Conservation (phyloP, 768 basidiomycete species). For the Lactarius vividus region DNA sequence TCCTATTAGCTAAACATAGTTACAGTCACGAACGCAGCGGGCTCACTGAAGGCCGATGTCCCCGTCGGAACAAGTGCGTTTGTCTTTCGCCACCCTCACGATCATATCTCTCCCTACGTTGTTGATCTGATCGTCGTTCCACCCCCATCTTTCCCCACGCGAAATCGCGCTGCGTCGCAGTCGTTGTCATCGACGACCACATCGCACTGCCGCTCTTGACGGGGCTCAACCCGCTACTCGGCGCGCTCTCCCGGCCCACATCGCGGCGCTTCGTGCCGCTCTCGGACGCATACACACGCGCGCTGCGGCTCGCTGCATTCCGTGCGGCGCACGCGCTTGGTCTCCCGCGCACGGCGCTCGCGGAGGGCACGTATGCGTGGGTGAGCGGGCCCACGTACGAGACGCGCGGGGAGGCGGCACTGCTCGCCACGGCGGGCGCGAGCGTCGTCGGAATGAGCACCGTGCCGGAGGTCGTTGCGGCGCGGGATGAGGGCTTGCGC, state of each 20-base stretch:
- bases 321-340: conserved; percentile 63
- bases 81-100: conserved; percentile 1
- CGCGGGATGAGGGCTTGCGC: conserved; percentile 69
- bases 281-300: conserved; percentile 76
- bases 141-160: not conserved
- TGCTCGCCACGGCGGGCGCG: conserved; percentile 70
- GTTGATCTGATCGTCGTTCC: not conserved
- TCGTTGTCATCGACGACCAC: conserved; percentile 84
- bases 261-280: conserved; percentile 79
- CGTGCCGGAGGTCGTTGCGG: conserved; percentile 83
- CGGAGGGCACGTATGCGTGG: conserved; percentile 88
- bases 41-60: conserved; percentile 69
- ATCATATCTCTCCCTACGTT: not conserved
- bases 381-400: conserved; percentile 90
- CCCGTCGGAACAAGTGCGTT: conserved; percentile 73
- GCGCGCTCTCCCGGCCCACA: conserved; percentile 56
- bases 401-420: conserved; percentile 80
- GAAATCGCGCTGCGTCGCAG: conserved; percentile 37
- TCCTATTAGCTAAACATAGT: not conserved
- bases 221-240: conserved; percentile 78
- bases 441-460: conserved; percentile 97
- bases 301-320: conserved; percentile 70
- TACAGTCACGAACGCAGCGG: conserved; percentile 81
- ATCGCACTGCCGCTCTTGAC: conserved; percentile 75
- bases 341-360: conserved; percentile 53